Evolutionary conservation across 257 asterid genomes (phyloP), one percentile per base, ranked within the genome.

Genomic region (Misopates orontium): DNA sequence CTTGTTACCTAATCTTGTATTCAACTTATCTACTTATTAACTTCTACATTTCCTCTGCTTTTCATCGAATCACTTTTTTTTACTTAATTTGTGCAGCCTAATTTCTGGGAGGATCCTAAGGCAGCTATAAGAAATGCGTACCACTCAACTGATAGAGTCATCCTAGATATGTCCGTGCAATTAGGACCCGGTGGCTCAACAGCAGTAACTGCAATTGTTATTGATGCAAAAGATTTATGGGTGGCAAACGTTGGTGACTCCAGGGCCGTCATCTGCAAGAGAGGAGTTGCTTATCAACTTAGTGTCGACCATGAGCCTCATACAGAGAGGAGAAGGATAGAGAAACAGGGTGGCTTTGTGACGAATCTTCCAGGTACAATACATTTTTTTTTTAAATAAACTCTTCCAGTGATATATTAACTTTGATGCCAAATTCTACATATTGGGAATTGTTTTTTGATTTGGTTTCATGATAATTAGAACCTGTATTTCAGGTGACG

Each of bases 151-250:
- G 88, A 84, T 66, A 71, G 76, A 67, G 77, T 68, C 42, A 89
- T 89, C 65, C 82, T 89, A 60, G 88, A 89, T 76, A 84, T 84
- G 55, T 68, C 95, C 28, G 10, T 68, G 79, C 85, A 84, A 81
- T 78, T 89, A 24, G 95, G 95, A 36, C 95, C 95, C 10, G 96
- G 96, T 67, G 96, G 92, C 66, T 89, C 92, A 49, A 89, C 96
- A 49, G 96, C 96, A 53, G 95, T 89, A 54, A 86, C 96, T 19
- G 92, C 92, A 23, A 86, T 86, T 20, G 88, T 86, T 17, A 76
- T 89, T 10, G 95, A 89, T 62, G 90, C 90, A 52, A 86, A 89
- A 75, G 84, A 89, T 31, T 55, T 89, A 42, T 89, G 96, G 96
- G 87, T 89, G 64, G 96, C 92, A 17, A 89, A 89, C 19, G 9